A percentile compares a stretch with the other conserved stretches of the same genome.
Evolutionary conservation across 2,329 filamentous ascomycete species (phyloP).

Genomic region (Fusarium equiseti): DNA sequence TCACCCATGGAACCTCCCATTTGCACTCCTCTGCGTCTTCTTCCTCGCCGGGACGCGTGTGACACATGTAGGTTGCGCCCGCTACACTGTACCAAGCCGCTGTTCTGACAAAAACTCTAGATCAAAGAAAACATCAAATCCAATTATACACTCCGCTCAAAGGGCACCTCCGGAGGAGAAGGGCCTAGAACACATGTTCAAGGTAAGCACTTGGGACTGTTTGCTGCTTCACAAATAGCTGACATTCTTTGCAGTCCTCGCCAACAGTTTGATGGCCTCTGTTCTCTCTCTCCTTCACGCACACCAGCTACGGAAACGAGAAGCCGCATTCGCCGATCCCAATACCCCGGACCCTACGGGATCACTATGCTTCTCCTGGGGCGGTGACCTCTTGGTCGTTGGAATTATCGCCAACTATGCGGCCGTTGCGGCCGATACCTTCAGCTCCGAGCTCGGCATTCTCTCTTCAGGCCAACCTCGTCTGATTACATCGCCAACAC

Average conservation of each 20-base stretch:
- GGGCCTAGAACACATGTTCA: slow-evolving; percentile 86
- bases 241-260: slow-evolving; percentile 69
- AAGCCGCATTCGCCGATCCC: slow-evolving; percentile 54
- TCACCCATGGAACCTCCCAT: slow-evolving; percentile 96
- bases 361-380: slow-evolving; percentile 69
- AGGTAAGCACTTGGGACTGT: slow-evolving; percentile 57
- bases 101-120: slow-evolving; percentile 56
- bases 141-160: slow-evolving; percentile 80
- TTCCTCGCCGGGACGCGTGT: slow-evolving; percentile 86
- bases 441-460: slow-evolving; percentile 95
- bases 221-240: background rate
- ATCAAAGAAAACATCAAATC: slow-evolving; percentile 91
- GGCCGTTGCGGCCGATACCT: slow-evolving; percentile 91
- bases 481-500: slow-evolving; percentile 82
- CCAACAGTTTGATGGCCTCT: slow-evolving; percentile 86
- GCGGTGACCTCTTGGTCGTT: slow-evolving; percentile 71
- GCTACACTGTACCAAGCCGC: background rate
- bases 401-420: slow-evolving; percentile 87
- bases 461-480: slow-evolving; percentile 80
- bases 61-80: slow-evolving; percentile 73
- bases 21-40: slow-evolving; percentile 84
- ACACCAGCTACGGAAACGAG: slow-evolving; percentile 67
- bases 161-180: slow-evolving; percentile 80
- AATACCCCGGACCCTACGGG: slow-evolving; percentile 51
- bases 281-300: slow-evolving; percentile 71